phyloP scores from a whole-genome alignment of 1,139 yeast genomes.

The Lodderomyces metapsilosis region DNA sequence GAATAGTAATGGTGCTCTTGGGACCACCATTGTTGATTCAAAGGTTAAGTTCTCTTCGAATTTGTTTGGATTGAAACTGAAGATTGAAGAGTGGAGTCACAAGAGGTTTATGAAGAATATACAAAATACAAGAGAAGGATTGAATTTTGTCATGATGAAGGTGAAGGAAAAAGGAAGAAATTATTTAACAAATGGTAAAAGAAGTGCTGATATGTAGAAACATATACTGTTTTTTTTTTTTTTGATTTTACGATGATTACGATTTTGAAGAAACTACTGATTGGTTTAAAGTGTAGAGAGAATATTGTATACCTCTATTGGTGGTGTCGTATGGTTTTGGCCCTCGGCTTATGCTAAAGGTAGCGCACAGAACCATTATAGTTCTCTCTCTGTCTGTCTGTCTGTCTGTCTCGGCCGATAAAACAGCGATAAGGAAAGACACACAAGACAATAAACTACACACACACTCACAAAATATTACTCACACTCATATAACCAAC shows the following conservation, averaged over 20 bases:
- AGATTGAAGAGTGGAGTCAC: slow-evolving; percentile 84
- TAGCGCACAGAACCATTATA: no score
- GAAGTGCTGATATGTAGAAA: not conserved
- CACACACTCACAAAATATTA: no score
- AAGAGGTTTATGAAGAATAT: slow-evolving; percentile 67
- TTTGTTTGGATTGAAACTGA: slow-evolving; percentile 64
- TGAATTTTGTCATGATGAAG: slow-evolving; percentile 72
- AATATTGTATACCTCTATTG: no score
- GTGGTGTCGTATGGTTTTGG: no score
- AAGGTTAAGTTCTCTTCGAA: slow-evolving; percentile 74
- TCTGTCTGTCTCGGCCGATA: no score
- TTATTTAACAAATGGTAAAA: not conserved
- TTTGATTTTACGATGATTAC: not conserved
- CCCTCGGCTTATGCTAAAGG: no score
- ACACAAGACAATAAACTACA: not conserved
- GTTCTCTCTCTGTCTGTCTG: no score
- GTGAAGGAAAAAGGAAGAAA: slow-evolving; percentile 21
- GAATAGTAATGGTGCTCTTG: slow-evolving; percentile 11
- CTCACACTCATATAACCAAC: no score
- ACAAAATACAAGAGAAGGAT: slow-evolving; percentile 66
- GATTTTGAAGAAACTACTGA: not conserved
- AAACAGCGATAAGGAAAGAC: not conserved
- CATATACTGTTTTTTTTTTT: not conserved
- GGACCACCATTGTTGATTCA: slow-evolving; percentile 33
- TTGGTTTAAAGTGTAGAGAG: not conserved